Percentiles rank a stretch among this genome's conserved stretches.
Evolutionary conservation across 495 filamentous ascomycete species (phyloP).

Genomic region (Aspergillus olivimuriae): DNA sequence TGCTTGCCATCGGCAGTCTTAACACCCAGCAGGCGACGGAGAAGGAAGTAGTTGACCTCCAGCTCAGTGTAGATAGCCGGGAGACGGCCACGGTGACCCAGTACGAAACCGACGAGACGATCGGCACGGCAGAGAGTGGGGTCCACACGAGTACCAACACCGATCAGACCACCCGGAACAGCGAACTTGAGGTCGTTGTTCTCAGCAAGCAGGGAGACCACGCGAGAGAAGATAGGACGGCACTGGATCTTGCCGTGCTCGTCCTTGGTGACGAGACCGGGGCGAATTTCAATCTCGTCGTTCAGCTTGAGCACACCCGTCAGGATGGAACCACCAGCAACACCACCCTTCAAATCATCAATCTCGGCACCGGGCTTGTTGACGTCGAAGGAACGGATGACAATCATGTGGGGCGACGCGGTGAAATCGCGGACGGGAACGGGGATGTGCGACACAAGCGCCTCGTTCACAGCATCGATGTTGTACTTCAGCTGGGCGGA

Average conservation of each 20-base stretch:
- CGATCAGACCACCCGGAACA: constrained; percentile 91
- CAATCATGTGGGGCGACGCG: constrained; percentile 91
- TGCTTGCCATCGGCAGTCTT: constrained; percentile 98
- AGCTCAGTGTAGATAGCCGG: constrained; percentile 96
- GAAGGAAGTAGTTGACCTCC: constrained; percentile 98
- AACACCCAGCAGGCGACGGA: constrained; percentile 89
- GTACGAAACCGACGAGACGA: constrained; percentile 96
- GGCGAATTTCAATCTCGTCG: constrained; percentile 96
- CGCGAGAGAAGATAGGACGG: constrained; percentile 90
- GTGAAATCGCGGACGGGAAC: constrained; percentile 85
- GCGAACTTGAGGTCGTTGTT: constrained; percentile 97
- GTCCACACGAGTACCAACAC: constrained; percentile 95
- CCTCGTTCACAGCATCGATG: constrained; percentile 95
- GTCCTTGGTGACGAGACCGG: constrained; percentile 90
- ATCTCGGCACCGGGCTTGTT: constrained; percentile 99
- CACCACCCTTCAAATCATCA: constrained; percentile 96
- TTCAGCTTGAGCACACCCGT: constrained; percentile 93
- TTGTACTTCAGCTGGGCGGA: constrained; percentile 99
- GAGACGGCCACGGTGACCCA: constrained; percentile 84
- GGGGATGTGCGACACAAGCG: constrained; percentile 87
- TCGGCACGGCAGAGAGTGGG: constrained; percentile 97
- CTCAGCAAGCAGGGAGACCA: constrained; percentile 92
- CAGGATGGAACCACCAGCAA: constrained; percentile 93
- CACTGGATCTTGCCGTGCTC: constrained; percentile 92
- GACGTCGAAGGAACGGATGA: constrained; percentile 97